Evolutionary conservation across 148 eudicot species (phyloP), one percentile per base, ranked within the genome.

Genomic region (Simmondsia chinensis): DNA sequence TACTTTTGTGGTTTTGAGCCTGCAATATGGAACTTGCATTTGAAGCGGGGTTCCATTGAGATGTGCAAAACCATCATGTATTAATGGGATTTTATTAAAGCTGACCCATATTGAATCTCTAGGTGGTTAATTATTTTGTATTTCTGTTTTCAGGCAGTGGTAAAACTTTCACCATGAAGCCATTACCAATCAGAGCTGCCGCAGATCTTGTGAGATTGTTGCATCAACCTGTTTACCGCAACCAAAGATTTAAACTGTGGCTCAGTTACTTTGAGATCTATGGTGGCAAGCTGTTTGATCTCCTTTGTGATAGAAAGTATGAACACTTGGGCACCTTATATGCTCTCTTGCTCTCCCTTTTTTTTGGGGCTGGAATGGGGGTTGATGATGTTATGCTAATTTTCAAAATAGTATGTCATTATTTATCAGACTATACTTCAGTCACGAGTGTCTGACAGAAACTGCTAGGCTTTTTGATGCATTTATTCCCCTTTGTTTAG

Each of bases 231-330:
- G 60, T 65, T 30, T 85, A 85, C 56, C 93, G 79, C 42, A 72
- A 66, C 44, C 94, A 91, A 70, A 82, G 70, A 79, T 91, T 79
- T 63, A 91, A 91, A 46, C 21, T 91, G 68, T 91, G 97, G 97
- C 97, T 91, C 62, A 91, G 97, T 54, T 91, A 76, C 64, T 91
- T 91, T 54, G 97, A 91, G 78, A 91, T 91, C 50, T 91, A 91
- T 65, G 97, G 97, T 25, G 97, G 97, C 48, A 91, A 91, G 61
- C 80, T 85, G 21, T 91, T 59, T 60, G 97, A 91, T 64, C 97
- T 91, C 43, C 82, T 85, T 12, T 70, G 70, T 48, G 97, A 91
- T 20, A 71, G 97, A 59, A 89, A 81, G 97, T 89, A 53, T 33
- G 70, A 19, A 17, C 36, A 11, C 9, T 4, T 47, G 19, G 16